Evolutionary conservation across 2,329 filamentous ascomycete genomes (phyloP), one percentile per base, ranked within the genome.

Genomic region (Aaosphaeria arxii): DNA sequence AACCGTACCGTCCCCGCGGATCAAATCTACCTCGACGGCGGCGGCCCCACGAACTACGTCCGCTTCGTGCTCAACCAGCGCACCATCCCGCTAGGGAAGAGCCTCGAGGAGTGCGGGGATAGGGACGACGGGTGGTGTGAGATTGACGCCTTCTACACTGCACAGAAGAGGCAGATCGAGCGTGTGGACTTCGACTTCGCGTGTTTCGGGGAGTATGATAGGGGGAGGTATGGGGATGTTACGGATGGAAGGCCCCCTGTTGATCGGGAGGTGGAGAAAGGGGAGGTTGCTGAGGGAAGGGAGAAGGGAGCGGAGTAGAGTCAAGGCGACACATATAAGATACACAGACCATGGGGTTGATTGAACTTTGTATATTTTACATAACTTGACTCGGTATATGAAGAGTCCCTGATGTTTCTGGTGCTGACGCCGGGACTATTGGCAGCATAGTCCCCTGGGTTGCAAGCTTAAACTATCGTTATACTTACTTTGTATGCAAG

Each of bases 81-180:
- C 30, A 91, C 87, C 0, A 60, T 91, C 1, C 87, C 87, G 1
- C 72, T 91, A 1, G 84, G 86, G 5, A 68, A 68, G 50, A 89
- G 84, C 59, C 84, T 88, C 51, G 69, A 79, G 1, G 80, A 83
- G 49, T 91, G 88, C 57, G 85, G 81, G 1, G 63, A 76, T 7
- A 72, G 87, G 4, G 79, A 84, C 40, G 88, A 91, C 65, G 88
- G 87, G 1, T 91, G 88, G 87, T 91, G 88, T 63, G 86, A 90
- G 62, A 66, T 91, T 43, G 76, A 77, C 3, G 84, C 84, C 0
- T 90, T 91, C 59, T 60, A 91, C 40, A 66, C 79, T 51, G 74
- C 84, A 5, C 83, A 87, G 70, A 75, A 82, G 50, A 72, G 71
- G 51, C 84, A 84, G 76, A 66, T 81, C 33, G 75, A 72, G 13